phyloP scores from a whole-genome alignment of 345 rosid species.

The Rhodamnia rubescens region DNA sequence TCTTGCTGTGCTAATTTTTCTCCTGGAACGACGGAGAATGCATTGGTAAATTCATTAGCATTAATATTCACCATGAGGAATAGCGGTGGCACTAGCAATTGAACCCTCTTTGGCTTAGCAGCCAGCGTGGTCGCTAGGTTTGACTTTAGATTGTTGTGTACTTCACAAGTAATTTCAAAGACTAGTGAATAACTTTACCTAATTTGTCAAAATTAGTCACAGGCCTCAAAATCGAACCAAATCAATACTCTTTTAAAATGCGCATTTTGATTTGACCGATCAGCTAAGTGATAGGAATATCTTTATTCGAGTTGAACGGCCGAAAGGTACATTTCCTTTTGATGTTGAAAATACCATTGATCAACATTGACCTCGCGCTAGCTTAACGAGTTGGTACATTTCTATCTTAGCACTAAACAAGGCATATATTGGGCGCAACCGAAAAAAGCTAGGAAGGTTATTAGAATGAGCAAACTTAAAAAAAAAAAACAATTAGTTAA shows the following conservation, averaged over 20 bases:
- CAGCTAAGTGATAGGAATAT: background rate
- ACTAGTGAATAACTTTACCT: background rate
- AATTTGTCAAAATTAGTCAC: background rate
- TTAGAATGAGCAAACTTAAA: too few species aligned
- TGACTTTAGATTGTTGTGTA: background rate
- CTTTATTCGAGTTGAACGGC: background rate
- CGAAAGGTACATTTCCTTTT: background rate
- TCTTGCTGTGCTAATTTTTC: background rate
- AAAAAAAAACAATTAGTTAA: background rate
- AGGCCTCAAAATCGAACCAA: background rate
- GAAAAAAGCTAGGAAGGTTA: too few species aligned
- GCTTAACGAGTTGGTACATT: background rate
- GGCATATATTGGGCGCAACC: too few species aligned
- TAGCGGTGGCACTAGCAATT: background rate
- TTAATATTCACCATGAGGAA: background rate
- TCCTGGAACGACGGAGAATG: background rate
- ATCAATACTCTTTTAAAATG: background rate
- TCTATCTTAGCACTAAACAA: background rate
- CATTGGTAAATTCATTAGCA: background rate
- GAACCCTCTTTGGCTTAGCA: background rate
- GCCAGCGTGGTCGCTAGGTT: background rate
- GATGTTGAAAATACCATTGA: background rate
- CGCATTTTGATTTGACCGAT: fast-evolving
- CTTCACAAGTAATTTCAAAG: background rate
- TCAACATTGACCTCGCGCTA: background rate